Evolutionary conservation across 2,329 filamentous ascomycete genomes (phyloP).

Genomic region (Neonectria hederae): DNA sequence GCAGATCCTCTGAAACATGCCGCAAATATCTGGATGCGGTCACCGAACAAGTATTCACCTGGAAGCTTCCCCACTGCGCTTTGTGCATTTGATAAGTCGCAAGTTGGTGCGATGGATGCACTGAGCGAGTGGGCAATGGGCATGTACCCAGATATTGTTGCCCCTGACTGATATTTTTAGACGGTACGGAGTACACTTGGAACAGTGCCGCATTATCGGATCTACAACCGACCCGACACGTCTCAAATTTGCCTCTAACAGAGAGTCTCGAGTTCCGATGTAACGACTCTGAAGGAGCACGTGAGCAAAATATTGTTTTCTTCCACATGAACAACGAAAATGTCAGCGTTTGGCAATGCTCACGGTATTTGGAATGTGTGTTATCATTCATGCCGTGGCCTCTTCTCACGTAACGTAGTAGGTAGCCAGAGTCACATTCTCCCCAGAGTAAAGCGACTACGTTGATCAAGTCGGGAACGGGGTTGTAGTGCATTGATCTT

Average conservation of each 20-base stretch:
- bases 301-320: neutral
- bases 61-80: neutral
- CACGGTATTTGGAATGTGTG: neutral
- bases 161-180: slow-evolving; percentile 26
- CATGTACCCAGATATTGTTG: neutral
- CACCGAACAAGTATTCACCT: neutral
- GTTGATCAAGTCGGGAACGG: neutral
- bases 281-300: too few species aligned
- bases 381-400: too few species aligned
- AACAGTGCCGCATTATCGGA: neutral
- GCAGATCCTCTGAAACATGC: neutral
- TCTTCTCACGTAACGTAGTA: too few species aligned
- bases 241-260: neutral
- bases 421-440: too few species aligned
- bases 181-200: slow-evolving; percentile 8
- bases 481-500: neutral
- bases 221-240: neutral
- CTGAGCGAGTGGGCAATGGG: neutral
- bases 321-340: neutral
- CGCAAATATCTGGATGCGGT: neutral
- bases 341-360: neutral
- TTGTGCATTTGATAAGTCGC: neutral
- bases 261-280: neutral
- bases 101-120: neutral
- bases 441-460: neutral